Conservation (phyloP, 306 rosid genomes). For the Cicer pinnatifidum region DNA sequence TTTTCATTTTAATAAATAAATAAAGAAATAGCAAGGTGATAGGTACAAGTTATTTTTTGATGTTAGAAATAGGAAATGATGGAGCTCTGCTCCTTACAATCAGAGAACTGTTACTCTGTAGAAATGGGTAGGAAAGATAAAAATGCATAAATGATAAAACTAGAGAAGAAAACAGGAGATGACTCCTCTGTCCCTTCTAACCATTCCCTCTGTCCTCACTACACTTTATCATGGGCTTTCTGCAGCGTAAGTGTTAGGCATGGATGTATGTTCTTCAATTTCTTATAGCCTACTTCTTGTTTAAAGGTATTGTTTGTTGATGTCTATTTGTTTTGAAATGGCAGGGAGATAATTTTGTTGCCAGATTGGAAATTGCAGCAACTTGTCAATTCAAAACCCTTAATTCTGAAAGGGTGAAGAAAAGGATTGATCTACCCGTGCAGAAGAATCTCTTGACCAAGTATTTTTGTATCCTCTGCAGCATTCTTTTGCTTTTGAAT, state of each 20-base stretch:
- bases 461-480: conserved; percentile 87
- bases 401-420: conserved; percentile 61
- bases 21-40: conserved; percentile 3
- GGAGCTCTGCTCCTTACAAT: not conserved
- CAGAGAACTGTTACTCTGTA: not conserved
- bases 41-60: not conserved
- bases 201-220: not conserved
- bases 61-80: not conserved
- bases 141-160: not conserved
- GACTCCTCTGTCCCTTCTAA: not conserved
- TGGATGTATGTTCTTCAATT: conserved; percentile 1
- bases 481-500: conserved; percentile 4
- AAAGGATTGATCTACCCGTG: conserved; percentile 79
- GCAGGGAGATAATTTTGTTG: conserved; percentile 58
- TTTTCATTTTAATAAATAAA: not conserved
- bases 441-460: conserved; percentile 89
- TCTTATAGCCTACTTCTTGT: conserved; percentile 29
- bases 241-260: not conserved
- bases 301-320: conserved; percentile 39
- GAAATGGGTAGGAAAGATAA: not conserved
- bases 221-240: not conserved
- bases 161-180: not conserved
- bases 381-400: conserved; percentile 52
- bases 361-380: conserved; percentile 40
- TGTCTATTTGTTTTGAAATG: conserved; percentile 41